Evolutionary conservation across 2,329 filamentous ascomycete genomes (phyloP).

Genomic region (Pseudopithomyces chartarum): DNA sequence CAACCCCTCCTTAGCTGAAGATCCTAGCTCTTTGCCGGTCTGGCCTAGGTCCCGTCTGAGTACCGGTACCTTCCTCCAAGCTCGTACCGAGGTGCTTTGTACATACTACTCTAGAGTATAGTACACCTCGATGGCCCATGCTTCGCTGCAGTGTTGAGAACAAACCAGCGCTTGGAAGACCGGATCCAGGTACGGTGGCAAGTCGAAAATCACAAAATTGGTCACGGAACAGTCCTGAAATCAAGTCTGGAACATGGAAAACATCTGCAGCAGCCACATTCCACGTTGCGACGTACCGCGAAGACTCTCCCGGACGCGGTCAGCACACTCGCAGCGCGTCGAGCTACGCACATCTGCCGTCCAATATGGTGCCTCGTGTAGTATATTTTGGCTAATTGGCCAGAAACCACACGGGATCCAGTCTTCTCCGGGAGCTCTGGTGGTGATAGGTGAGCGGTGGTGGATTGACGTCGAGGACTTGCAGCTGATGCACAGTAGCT

Average conservation of each 20-base stretch:
- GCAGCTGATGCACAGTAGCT: constrained; percentile 5
- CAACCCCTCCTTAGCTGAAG: constrained; percentile 1
- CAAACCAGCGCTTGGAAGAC: not conserved
- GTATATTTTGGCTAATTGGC: constrained; percentile 4
- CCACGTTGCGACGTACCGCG: not conserved
- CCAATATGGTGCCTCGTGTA: not conserved
- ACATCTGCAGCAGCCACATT: not conserved
- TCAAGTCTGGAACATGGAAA: no score
- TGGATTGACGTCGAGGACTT: constrained; percentile 4
- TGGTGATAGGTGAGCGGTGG: constrained; percentile 3
- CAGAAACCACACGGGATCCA: not conserved
- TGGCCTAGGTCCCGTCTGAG: not conserved
- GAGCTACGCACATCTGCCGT: not conserved
- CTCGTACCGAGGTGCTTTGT: not conserved
- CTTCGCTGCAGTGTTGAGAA: not conserved
- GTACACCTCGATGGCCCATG: not conserved
- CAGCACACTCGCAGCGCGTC: not conserved
- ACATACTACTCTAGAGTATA: not conserved
- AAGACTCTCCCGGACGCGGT: not conserved
- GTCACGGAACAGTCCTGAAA: no score
- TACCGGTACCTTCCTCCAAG: not conserved
- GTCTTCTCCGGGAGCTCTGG: not conserved
- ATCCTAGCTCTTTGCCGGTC: not conserved
- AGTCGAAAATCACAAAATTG: no score
- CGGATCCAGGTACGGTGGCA: not conserved